Percentiles rank a stretch among this genome's conserved stretches.
Conservation (phyloP, 2,329 filamentous ascomycete species). For the Fusarium staphyleae region DNA sequence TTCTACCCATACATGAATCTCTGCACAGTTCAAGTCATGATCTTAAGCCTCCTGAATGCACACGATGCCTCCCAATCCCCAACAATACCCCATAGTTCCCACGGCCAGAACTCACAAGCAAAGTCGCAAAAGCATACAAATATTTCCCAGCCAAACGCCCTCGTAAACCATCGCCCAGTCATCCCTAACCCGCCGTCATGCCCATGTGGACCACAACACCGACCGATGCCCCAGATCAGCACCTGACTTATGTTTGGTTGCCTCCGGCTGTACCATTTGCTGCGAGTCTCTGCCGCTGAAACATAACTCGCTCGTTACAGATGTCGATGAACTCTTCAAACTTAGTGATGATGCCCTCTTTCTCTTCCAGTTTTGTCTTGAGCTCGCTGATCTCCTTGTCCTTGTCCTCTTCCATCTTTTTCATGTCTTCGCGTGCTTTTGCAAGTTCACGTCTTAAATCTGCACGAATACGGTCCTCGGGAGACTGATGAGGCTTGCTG, state of each 20-base stretch:
- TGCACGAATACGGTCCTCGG: conserved; percentile 69
- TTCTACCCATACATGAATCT: conserved; percentile 2
- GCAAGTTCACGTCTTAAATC: conserved; percentile 68
- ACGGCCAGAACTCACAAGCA: conserved; percentile 24
- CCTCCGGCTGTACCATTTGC: conserved; percentile 41
- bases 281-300: conserved; percentile 63
- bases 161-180: conserved; percentile 24
- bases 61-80: conserved; percentile 32
- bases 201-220: conserved; percentile 26
- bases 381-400: conserved; percentile 65
- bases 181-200: conserved; percentile 17
- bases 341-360: conserved; percentile 66
- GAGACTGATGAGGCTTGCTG: conserved; percentile 68
- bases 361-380: conserved; percentile 66
- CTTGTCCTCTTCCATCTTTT: conserved; percentile 62
- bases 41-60: conserved; percentile 34
- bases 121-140: conserved; percentile 10
- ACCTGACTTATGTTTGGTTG: conserved; percentile 36
- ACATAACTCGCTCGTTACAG: conserved; percentile 71
- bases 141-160: conserved; percentile 33
- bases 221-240: conserved; percentile 25
- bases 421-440: conserved; percentile 63
- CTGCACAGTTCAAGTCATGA: conserved; percentile 26
- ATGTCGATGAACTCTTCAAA: conserved; percentile 76
- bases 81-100: conserved; percentile 18